Evolutionary conservation across 495 filamentous ascomycete species (phyloP), one percentile per base, ranked within the genome.

Genomic region (Friedmanniomyces simplex): DNA sequence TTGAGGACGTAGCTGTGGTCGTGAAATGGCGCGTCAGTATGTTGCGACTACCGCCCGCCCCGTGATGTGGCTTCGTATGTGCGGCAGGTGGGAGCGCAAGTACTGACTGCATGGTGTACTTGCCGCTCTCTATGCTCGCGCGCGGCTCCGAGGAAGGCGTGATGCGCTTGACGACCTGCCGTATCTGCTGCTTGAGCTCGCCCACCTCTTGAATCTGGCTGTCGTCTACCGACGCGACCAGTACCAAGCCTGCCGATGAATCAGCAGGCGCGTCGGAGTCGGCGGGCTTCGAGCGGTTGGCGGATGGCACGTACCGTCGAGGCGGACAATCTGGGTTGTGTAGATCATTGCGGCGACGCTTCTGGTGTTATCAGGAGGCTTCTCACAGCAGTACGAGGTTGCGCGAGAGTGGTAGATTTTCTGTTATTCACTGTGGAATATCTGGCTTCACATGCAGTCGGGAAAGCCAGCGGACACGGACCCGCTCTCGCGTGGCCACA

Each of bases 161-260:
- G 54, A 99, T 75, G 47, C 86, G 79, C 52, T 90, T 84, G 39
- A 96, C 79, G 67, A 99, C 82, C 73, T 95, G 84, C 68, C 95
- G 95, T 20, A 86, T 82, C 69, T 96, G 90, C 43, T 77, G 76
- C 67, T 99, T 97, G 73, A 96, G 85, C 68, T 96, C 89, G 59
- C 80, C 69, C 57, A 96, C 82, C 65, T 91, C 80, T 49, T 80
- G 58, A 55, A 85, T 82, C 75, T 87, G 82, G 67, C 86, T 85
- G 71, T 95, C 89, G 71, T 98, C 93, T 49, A 96, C 88, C 0
- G 94, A 95, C 45, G 93, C 93, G 64, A 89, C 91, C 55, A 98
- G 80, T 79, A 95, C 88, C 55, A 97, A 77, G 76, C 94, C 91
- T 95, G 58, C 34, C 71, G 61, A 22, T 45, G 39, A 16, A 39